phyloP scores from a whole-genome alignment of 2,329 filamentous ascomycete genomes.

The Curvularia eragrostidis region DNA sequence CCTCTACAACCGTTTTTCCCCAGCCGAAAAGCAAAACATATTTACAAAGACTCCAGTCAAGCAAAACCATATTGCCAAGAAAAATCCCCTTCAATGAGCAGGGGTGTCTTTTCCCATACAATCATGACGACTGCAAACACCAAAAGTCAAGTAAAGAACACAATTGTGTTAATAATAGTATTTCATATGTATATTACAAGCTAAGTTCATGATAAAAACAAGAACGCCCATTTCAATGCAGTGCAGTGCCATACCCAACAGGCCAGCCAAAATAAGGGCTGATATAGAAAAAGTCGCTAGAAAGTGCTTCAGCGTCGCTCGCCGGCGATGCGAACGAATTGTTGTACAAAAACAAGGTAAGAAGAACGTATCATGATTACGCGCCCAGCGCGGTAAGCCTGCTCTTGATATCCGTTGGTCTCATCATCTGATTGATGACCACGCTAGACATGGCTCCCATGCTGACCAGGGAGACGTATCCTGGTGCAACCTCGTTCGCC shows the following conservation, averaged over 20 bases:
- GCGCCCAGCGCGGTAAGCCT: slow-evolving; percentile 42
- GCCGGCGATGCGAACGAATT: not conserved
- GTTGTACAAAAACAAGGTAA: slow-evolving; percentile 1
- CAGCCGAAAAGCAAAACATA: not conserved
- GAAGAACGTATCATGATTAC: not conserved
- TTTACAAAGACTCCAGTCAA: slow-evolving; percentile 8
- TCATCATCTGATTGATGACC: slow-evolving; percentile 50
- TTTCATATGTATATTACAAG: not conserved
- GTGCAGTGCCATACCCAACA: not conserved
- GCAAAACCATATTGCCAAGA: slow-evolving; percentile 10
- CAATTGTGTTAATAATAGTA: not conserved
- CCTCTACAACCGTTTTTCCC: not conserved
- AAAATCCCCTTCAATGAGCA: slow-evolving; percentile 10
- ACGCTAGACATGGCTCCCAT: slow-evolving; percentile 53
- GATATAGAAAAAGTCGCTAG: not conserved
- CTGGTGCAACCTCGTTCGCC: slow-evolving; percentile 53
- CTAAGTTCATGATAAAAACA: not conserved
- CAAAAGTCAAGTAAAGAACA: no score
- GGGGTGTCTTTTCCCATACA: slow-evolving; percentile 6
- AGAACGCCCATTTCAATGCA: not conserved
- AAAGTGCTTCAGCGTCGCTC: not conserved
- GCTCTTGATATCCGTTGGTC: slow-evolving; percentile 43
- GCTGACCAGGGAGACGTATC: slow-evolving; percentile 51
- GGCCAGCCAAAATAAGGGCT: not conserved
- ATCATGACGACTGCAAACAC: slow-evolving; percentile 15